Base-by-base conservation (phyloP, 441 rosid species). In the Arabidopsis hybrid region DNA sequence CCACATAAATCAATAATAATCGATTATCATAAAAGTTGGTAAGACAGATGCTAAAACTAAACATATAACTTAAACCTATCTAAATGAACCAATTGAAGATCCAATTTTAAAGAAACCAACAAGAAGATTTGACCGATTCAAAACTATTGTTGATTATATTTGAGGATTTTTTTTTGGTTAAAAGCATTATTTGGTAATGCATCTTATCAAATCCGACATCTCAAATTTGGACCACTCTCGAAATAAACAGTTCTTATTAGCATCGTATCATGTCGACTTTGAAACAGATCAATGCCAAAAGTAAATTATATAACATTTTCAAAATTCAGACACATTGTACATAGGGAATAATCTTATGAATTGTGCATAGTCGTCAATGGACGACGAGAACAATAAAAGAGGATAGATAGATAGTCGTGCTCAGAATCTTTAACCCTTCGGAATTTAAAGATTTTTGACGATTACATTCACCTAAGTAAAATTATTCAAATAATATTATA, bases 371-470 rank as follows among this genome's bases (percentile, higher is more conserved):
- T 21, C 13, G n/a, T 57, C 61, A 56, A 34, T 40, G 4, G 32
- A 21, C 26, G 26, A 21, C 26, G 26, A 21, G 26, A 21, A 21
- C 0, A 68, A 16, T 32, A 17, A 64, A 72, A 53, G 5, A 17
- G 12, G 36, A 72, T 21, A 21, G 26, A 21, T 21, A 21, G 26
- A 1, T 26, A 26, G 34, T 47, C 34, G 14, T 57, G 35, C 56
- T 34, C 69, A 17, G 1, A 53, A 53, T 53, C 52, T 51, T 45
- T 17, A 72, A 42, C 39, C 63, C 52, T 42, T 64, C 14, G 46
- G 60, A 49, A 66, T 32, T 17, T 32, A 59, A 67, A 66, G 55
- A 50, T 51, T 60, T 49, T 60, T 40, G 7, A 67, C 43, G 32
- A 60, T 39, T 60, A 51, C 57, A 67, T 59, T 50, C 1, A 67